Conservation (phyloP, 176 grass and related monocot species). For the Phragmites australis region DNA sequence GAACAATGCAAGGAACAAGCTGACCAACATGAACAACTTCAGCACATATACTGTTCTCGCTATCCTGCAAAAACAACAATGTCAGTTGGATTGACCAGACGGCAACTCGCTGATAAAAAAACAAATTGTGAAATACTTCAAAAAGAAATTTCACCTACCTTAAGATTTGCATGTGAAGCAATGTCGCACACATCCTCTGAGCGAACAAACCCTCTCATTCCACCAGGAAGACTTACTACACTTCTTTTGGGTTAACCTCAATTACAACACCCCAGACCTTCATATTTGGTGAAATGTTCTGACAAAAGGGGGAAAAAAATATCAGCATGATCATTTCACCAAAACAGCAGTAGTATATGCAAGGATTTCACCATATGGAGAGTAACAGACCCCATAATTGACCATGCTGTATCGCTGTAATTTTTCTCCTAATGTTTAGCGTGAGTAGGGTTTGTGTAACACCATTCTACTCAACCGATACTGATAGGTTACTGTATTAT, state of each 20-base stretch:
- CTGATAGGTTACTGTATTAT: not conserved
- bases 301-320: conserved; percentile 11
- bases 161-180: conserved; percentile 34
- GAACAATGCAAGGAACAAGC: conserved; percentile 79
- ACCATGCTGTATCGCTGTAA: not conserved
- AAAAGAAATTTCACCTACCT: conserved; percentile 40
- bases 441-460: not conserved
- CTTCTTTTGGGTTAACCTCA: conserved; percentile 88
- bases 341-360: conserved; percentile 16
- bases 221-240: conserved; percentile 90
- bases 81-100: conserved; percentile 20
- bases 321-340: not conserved
- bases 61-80: conserved; percentile 58
- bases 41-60: conserved; percentile 55
- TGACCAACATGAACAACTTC: conserved; percentile 79
- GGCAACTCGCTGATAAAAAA: conserved; percentile 10
- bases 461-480: not conserved
- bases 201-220: conserved; percentile 86
- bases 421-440: not conserved
- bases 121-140: conserved; percentile 1
- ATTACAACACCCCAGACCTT: conserved; percentile 87
- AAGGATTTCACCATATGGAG: not conserved
- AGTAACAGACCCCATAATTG: no score
- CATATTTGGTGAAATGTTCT: conserved; percentile 95
- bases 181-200: conserved; percentile 72